A percentile compares a stretch with the other conserved stretches of the same genome.
phyloP scores from a whole-genome alignment of 257 asterid genomes.

The Nicotiana knightiana region DNA sequence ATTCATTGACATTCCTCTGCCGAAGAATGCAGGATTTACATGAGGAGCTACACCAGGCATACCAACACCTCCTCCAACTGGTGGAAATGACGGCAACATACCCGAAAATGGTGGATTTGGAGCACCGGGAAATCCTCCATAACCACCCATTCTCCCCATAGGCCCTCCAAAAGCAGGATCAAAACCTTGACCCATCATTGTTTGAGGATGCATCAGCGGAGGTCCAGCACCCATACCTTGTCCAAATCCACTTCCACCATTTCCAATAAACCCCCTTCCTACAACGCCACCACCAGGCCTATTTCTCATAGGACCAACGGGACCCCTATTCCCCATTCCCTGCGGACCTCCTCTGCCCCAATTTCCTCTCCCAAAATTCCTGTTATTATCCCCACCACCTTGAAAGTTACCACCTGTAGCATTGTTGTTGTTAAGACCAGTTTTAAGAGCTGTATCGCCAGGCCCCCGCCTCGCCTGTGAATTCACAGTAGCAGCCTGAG shows the following conservation, averaged over 20 bases:
- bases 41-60: conserved; percentile 97
- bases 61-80: conserved; percentile 56
- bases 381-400: conserved; percentile 26
- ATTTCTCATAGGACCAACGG: conserved; percentile 36
- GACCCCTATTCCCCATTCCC: conserved; percentile 35
- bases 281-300: conserved; percentile 68
- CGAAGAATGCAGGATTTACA: conserved; percentile 90
- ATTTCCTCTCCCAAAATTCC: conserved; percentile 75
- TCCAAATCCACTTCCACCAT: conserved; percentile 60
- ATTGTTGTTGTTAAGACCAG: conserved; percentile 39
- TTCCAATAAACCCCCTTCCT: conserved; percentile 61
- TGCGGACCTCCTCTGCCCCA: conserved; percentile 56
- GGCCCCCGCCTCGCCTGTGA: conserved; percentile 54
- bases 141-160: conserved; percentile 79
- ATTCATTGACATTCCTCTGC: conserved; percentile 86
- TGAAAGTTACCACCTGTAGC: conserved; percentile 32
- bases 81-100: conserved; percentile 67
- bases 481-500: conserved; percentile 23
- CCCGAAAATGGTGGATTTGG: conserved; percentile 69
- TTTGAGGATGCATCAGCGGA: conserved; percentile 75
- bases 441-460: conserved; percentile 45
- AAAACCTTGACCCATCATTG: conserved; percentile 93
- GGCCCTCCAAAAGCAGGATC: conserved; percentile 97
- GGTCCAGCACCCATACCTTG: conserved; percentile 73
- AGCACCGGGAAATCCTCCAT: conserved; percentile 76